phyloP scores from a whole-genome alignment of 345 rosid species.

The Luvunga scandens region DNA sequence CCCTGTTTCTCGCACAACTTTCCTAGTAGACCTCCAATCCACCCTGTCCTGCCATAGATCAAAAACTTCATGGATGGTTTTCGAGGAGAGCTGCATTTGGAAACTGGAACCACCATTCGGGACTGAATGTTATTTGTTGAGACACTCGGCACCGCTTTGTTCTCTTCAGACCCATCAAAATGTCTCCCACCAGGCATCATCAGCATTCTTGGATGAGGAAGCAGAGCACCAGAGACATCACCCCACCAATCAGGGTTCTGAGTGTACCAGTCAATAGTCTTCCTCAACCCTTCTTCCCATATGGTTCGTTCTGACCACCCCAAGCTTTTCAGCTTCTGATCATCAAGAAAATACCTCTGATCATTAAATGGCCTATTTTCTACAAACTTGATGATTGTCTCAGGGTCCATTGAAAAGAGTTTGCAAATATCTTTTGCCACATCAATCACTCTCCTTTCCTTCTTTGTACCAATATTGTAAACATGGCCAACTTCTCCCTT shows the following conservation, averaged over 20 bases:
- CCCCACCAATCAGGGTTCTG: constrained; percentile 96
- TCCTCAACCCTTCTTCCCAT: constrained; percentile 85
- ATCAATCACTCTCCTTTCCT: constrained; percentile 68
- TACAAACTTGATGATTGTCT: constrained; percentile 53
- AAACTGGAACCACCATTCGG: constrained; percentile 62
- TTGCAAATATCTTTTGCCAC: constrained; percentile 64
- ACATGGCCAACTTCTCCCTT: constrained; percentile 76
- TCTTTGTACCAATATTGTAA: constrained; percentile 68
- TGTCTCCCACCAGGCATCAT: constrained; percentile 91
- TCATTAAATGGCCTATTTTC: constrained; percentile 79
- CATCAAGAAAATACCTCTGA: constrained; percentile 94
- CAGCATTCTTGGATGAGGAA: constrained; percentile 88
- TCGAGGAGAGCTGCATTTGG: constrained; percentile 41
- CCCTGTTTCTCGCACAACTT: constrained; percentile 78
- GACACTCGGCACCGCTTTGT: constrained; percentile 28
- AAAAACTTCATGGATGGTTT: constrained; percentile 62
- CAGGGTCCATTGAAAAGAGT: constrained; percentile 49
- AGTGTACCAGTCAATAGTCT: constrained; percentile 80
- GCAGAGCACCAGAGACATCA: constrained; percentile 83
- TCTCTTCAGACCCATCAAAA: constrained; percentile 64
- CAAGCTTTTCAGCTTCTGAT: constrained; percentile 69
- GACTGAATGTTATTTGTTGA: constrained; percentile 42
- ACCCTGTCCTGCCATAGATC: constrained; percentile 88
- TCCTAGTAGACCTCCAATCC: constrained; percentile 91
- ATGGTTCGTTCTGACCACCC: constrained; percentile 80